Base-by-base conservation (phyloP, 2,329 filamentous ascomycete species). In the Bipolaris bicolor region DNA sequence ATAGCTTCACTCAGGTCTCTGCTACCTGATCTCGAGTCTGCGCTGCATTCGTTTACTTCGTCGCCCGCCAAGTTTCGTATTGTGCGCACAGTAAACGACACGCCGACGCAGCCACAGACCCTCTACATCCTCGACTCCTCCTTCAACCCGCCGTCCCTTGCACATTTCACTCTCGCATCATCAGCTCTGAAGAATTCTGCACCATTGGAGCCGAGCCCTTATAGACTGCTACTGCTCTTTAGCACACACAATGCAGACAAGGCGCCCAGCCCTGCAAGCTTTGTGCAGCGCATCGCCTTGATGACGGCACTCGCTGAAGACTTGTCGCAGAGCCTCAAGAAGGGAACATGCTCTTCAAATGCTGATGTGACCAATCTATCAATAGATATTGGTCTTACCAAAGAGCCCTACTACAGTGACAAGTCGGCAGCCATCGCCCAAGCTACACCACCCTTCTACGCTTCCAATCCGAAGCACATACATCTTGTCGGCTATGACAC, bases 401-500 rank as follows among this genome's bases (percentile, higher is more conserved):
- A 84, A 34, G 81, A 84, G 66, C 88, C 90, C 0, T 92, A 88
- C 71, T 95, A 94, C 67, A 85, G 86, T 56, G 87, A 88, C 68
- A 94, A 94, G 77, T 85, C 86, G 7, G 64, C 69, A 11, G 86
- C 85, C 1, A 86, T 93, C 26, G 77, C 80, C 0, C 77, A 78
- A 51, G 69, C 63, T 40, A 54, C 41, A 11, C 69, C 77, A 15
- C 70, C 67, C 3, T 62, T 74, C 24, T 79, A 78, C 60, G 67
- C 77, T 0, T 68, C 68, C 16, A 60, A 68, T 7, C 77, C 79
- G 0, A 69, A 56, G 51, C 89, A 92, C 66, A 78, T 90, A 3
- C 90, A 90, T 67, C 83, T 93, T 2, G 84, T 86, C 1, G 91
- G 91, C 26, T 94, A 87, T 71, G 90, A 94, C 67, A 94, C 90